These are phyloP conservation scores for Chenopodium suecicum DNA, from an alignment of 148 eudicot species.

Conservation along the genomic window DNA sequence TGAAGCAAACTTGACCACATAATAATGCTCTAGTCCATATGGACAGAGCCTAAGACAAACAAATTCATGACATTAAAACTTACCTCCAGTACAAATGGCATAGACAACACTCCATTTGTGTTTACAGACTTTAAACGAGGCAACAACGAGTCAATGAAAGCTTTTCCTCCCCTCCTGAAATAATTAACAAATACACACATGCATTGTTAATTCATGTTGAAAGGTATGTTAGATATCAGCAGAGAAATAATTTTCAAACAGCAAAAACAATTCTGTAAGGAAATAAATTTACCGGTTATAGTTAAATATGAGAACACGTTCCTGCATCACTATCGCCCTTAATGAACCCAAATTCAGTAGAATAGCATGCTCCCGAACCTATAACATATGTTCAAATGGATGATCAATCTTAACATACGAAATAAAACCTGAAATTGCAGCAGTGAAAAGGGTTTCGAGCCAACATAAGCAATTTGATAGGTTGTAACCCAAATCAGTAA, in stretches of 20 bases:
- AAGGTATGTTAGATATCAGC: background rate
- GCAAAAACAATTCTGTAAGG: background rate
- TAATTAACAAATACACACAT: conserved; percentile 22
- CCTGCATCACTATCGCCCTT: conserved; percentile 96
- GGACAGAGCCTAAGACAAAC: background rate
- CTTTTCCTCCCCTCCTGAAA: conserved; percentile 85
- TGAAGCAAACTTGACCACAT: background rate
- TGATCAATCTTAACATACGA: conserved; percentile 4
- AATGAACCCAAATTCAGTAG: conserved; percentile 90
- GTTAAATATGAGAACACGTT: conserved; percentile 83
- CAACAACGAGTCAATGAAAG: conserved; percentile 80
- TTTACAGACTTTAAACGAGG: conserved; percentile 81
- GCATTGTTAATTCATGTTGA: conserved; percentile 11
- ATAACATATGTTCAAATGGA: conserved; percentile 21
- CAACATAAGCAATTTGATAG: background rate
- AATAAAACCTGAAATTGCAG: background rate
- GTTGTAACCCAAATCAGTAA: background rate
- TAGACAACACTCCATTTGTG: conserved; percentile 63
- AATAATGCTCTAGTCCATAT: background rate
- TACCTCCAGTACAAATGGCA: conserved; percentile 97
- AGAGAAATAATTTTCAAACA: conserved; percentile 10
- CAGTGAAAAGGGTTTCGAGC: background rate
- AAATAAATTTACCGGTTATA: conserved; percentile 69
- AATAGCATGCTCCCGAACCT: conserved; percentile 93
- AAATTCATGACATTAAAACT: background rate